Conservation (phyloP, 2,329 filamentous ascomycete genomes). For the Esteya vermicola region DNA sequence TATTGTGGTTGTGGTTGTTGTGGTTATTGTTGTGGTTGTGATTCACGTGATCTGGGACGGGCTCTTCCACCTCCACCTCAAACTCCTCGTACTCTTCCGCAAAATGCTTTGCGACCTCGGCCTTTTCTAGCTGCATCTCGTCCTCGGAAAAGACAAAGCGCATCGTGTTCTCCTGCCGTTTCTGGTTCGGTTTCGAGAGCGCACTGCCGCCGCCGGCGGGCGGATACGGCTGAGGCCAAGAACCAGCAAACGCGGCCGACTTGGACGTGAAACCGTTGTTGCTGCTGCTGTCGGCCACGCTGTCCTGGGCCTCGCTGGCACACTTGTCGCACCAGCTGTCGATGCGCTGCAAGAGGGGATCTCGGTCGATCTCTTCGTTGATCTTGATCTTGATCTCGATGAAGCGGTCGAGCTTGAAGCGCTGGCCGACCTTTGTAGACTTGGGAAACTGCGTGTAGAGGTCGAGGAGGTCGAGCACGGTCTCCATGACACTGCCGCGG, state of each 20-base stretch:
- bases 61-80: constrained; percentile 63
- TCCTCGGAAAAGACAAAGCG: constrained; percentile 80
- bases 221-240: too few relatives aligned
- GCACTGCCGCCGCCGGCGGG: constrained; percentile 5
- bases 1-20: background rate
- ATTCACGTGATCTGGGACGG: constrained; percentile 19
- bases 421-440: constrained; percentile 57
- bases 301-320: constrained; percentile 22
- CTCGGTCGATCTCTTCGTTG: constrained; percentile 63
- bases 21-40: background rate
- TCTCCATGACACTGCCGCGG: constrained; percentile 49
- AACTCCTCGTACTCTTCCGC: constrained; percentile 64
- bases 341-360: constrained; percentile 46
- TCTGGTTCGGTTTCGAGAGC: constrained; percentile 26
- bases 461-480: constrained; percentile 78
- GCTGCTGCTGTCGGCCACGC: constrained; percentile 13
- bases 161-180: constrained; percentile 56
- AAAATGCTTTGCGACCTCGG: constrained; percentile 53
- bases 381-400: constrained; percentile 76
- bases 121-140: constrained; percentile 57
- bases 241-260: constrained; percentile 23
- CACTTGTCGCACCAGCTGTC: constrained; percentile 44
- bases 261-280: constrained; percentile 22
- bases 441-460: constrained; percentile 77
- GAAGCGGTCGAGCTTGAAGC: constrained; percentile 62